Base-by-base conservation (phyloP, 768 basidiomycete species). In the Pleurotus sapidus region DNA sequence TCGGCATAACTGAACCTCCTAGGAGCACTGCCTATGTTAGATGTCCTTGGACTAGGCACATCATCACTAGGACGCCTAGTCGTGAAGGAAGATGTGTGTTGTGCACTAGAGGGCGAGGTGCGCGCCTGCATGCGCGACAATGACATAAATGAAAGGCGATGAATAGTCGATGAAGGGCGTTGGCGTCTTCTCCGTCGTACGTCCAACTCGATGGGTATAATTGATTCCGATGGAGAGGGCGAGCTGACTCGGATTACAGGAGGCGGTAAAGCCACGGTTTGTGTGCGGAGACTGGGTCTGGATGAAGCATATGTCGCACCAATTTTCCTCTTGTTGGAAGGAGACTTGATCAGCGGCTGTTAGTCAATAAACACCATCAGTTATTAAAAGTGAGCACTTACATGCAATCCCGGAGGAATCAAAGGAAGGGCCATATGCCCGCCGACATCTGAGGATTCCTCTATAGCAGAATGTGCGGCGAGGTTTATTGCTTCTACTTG, bases 321-420 rank as follows among this genome's bases (percentile, higher is more conserved):
- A 34, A 11, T 34, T 1, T 34, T 11, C 11, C 30, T 34, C 30
- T 34, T 34, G 9, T 34, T 34, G 30, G 30, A 34, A 34, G 9
- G 30, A 34, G 30, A 34, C 30, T 34, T 9, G 30, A 34, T 11
- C 30, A 34, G 30, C 30, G 30, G 30, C 8, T 34, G 30, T 34
- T 34, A 34, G 30, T 34, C 30, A 34, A 9, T 34, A 11, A 11
- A 34, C 30, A 34, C 30, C 30, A 34, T 3, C 30, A 23, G 18
- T 20, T 39, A 6, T 8, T 2, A 5, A 42, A 39, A 39, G 9
- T 5, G 18, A 25, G 37, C 4, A 39, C 67, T 56, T 58, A 70
- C 70, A 14, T 49, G 17, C 48, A 71, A 63, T 14, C 70, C 68
- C 58, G 70, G 70, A 30, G 70, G 70, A 24, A 61, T 59, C 46